A percentile compares a stretch with the other conserved stretches of the same genome.
Conservation (phyloP, 2,329 filamentous ascomycete species). For the Stromatinia cepivora region DNA sequence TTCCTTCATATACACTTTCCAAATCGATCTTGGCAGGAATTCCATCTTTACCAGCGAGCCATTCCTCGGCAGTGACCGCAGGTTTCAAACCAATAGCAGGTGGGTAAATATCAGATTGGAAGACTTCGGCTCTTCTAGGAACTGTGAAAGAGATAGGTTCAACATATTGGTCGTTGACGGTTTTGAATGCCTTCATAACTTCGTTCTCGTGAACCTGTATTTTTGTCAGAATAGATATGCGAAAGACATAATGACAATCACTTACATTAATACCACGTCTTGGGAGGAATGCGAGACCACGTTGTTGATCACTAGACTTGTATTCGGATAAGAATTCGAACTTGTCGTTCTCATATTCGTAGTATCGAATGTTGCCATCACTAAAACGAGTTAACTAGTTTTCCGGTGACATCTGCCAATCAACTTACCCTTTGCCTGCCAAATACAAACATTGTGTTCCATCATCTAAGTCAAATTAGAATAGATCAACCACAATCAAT, state of each 20-base stretch:
- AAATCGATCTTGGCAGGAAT: slow-evolving; percentile 91
- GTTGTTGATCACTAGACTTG: slow-evolving; percentile 93
- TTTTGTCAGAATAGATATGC: slow-evolving; percentile 29
- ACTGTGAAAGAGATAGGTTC: slow-evolving; percentile 98
- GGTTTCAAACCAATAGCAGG: slow-evolving; percentile 79
- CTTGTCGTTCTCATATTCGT: slow-evolving; percentile 97
- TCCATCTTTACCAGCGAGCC: slow-evolving; percentile 81
- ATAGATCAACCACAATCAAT: slow-evolving; percentile 29
- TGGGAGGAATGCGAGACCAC: slow-evolving; percentile 90
- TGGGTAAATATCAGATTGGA: slow-evolving; percentile 96
- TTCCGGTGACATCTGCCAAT: neutral
- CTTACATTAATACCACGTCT: slow-evolving; percentile 88
- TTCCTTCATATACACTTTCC: slow-evolving; percentile 86
- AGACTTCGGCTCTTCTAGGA: slow-evolving; percentile 86
- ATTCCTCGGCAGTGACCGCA: slow-evolving; percentile 77
- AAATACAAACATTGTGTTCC: slow-evolving; percentile 93
- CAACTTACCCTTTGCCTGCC: slow-evolving; percentile 86
- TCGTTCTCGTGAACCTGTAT: slow-evolving; percentile 86
- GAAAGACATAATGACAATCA: slow-evolving; percentile 23
- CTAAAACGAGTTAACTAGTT: slow-evolving; percentile 47
- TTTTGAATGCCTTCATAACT: slow-evolving; percentile 94
- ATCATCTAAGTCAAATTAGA: slow-evolving; percentile 59
- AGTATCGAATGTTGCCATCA: slow-evolving; percentile 99
- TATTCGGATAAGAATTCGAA: slow-evolving; percentile 97
- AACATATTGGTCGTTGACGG: slow-evolving; percentile 89